A percentile compares a stretch with the other conserved stretches of the same genome.
Evolutionary conservation across 2,329 filamentous ascomycete species (phyloP).

Genomic region (Exophiala oligosperma): DNA sequence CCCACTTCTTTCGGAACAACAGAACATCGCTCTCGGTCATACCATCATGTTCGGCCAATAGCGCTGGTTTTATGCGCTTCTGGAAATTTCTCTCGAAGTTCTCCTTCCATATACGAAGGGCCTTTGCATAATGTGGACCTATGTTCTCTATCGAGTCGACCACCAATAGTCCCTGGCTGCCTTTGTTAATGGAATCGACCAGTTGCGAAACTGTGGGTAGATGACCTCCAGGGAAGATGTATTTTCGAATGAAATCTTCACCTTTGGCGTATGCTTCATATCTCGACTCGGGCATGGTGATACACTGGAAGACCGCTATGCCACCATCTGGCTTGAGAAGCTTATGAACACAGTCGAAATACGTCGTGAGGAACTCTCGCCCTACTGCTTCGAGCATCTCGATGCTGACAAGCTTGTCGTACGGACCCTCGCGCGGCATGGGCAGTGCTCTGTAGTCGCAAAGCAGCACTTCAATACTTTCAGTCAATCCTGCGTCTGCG

Average conservation of each 20-base stretch:
- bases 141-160: slow-evolving; percentile 60
- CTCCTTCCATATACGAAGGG: slow-evolving; percentile 48
- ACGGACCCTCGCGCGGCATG: slow-evolving; percentile 51
- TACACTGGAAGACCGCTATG: slow-evolving; percentile 72
- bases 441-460: slow-evolving; percentile 68
- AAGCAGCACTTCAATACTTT: slow-evolving; percentile 64
- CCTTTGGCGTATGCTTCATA: slow-evolving; percentile 66
- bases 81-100: slow-evolving; percentile 66
- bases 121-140: background rate
- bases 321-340: slow-evolving; percentile 65
- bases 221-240: slow-evolving; percentile 79
- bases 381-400: slow-evolving; percentile 79
- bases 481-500: slow-evolving; percentile 57
- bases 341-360: slow-evolving; percentile 64
- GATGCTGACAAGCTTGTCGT: slow-evolving; percentile 72
- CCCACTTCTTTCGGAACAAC: slow-evolving; percentile 71
- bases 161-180: slow-evolving; percentile 62
- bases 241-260: slow-evolving; percentile 73
- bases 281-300: slow-evolving; percentile 71
- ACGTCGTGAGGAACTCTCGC: slow-evolving; percentile 64
- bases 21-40: slow-evolving; percentile 65
- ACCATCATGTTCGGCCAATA: slow-evolving; percentile 57
- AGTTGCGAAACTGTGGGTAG: slow-evolving; percentile 61
- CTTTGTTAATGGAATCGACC: slow-evolving; percentile 59
- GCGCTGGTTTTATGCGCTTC: slow-evolving; percentile 58